Evolutionary conservation across 306 rosid species (phyloP).

Genomic region (Sphenostylis stenocarpa): DNA sequence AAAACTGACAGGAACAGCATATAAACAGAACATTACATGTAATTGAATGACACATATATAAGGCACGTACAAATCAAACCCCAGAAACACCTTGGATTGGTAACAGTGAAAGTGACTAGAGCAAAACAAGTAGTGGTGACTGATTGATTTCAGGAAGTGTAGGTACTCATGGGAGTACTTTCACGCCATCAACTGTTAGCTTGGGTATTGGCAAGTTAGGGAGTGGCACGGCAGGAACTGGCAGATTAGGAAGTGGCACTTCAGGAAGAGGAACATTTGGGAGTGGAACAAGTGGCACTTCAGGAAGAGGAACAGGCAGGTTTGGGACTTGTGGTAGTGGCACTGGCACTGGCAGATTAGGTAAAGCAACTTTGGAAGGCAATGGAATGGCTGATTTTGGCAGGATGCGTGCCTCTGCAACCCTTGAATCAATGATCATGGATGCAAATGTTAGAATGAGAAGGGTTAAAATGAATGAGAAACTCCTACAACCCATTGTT

Average conservation of each 20-base stretch:
- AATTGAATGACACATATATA: slow-evolving; percentile 2
- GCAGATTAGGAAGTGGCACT: neutral
- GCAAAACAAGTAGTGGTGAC: neutral
- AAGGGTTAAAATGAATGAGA: slow-evolving; percentile 31
- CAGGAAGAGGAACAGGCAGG: neutral
- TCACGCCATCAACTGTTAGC: neutral
- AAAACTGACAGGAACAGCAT: slow-evolving; percentile 12
- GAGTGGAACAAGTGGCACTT: neutral
- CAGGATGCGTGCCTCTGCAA: slow-evolving; percentile 46
- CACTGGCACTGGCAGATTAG: neutral
- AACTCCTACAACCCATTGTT: slow-evolving; percentile 40
- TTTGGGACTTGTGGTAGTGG: neutral
- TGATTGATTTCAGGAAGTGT: neutral
- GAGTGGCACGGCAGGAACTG: slow-evolving; percentile 15
- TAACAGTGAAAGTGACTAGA: neutral
- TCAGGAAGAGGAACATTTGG: neutral
- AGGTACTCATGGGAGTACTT: neutral
- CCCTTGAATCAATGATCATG: slow-evolving; percentile 29
- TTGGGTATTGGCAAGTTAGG: slow-evolving; percentile 13
- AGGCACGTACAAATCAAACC: slow-evolving; percentile 6
- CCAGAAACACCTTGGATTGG: slow-evolving; percentile 2
- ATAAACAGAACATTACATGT: slow-evolving; percentile 18
- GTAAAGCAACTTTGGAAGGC: slow-evolving; percentile 30
- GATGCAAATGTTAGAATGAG: slow-evolving; percentile 32
- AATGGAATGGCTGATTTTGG: neutral